These are phyloP conservation scores for Penicillium olsonii DNA, from an alignment of 2,329 filamentous ascomycete genomes.

Conservation along the genomic window DNA sequence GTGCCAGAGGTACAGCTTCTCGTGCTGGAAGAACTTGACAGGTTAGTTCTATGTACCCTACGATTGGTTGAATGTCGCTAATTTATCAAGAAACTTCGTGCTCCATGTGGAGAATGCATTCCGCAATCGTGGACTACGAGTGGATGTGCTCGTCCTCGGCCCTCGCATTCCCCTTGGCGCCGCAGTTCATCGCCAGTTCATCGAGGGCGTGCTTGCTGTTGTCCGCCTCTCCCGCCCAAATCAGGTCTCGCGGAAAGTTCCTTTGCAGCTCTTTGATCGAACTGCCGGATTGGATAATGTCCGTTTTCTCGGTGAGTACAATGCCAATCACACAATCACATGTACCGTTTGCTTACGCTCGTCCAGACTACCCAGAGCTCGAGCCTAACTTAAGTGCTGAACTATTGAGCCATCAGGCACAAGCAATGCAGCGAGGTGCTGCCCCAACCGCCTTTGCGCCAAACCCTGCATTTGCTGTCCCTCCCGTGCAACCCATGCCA, in stretches of 20 bases:
- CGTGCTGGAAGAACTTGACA: conserved; percentile 73
- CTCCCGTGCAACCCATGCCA: conserved; percentile 35
- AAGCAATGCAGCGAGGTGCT: conserved; percentile 38
- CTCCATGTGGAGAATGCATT: conserved; percentile 80
- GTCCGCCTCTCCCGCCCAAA: conserved; percentile 72
- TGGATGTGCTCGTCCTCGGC: conserved; percentile 77
- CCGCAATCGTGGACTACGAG: conserved; percentile 67
- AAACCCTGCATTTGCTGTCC: conserved; percentile 39
- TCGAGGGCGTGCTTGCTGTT: conserved; percentile 86
- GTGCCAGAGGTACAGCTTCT: conserved; percentile 90
- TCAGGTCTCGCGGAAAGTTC: conserved; percentile 71
- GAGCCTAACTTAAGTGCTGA: conserved; percentile 78
- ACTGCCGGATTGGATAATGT: conserved; percentile 72
- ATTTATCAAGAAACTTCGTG: conserved; percentile 67
- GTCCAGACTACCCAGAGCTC: conserved; percentile 74
- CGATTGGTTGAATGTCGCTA: conserved; percentile 3
- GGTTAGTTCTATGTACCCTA: conserved; percentile 33
- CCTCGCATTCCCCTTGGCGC: conserved; percentile 74
- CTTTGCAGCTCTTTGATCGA: conserved; percentile 83
- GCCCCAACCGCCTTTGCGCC: conserved; percentile 38
- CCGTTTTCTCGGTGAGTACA: conserved; percentile 66
- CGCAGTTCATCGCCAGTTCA: conserved; percentile 80
- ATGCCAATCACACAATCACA: not conserved
- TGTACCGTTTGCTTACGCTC: conserved; percentile 14
- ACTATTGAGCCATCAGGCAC: conserved; percentile 66